Evolutionary conservation across 176 grass and related monocot species (phyloP).

Genomic region (Carex parvula): DNA sequence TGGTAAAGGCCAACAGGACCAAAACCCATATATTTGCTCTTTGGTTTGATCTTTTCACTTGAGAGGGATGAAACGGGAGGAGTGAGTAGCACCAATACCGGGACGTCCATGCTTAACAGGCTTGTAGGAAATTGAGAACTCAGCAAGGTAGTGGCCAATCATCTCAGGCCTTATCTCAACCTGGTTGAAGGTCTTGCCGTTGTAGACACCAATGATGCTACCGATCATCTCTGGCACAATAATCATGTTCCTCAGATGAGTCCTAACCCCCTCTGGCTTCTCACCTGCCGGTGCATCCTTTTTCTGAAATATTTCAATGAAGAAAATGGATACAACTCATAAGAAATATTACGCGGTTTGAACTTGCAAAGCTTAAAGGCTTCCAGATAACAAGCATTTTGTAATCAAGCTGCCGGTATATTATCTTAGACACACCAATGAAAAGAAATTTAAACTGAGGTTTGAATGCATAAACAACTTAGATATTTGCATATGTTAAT

Average conservation of each 20-base stretch:
- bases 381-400: neutral
- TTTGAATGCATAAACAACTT: neutral
- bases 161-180: conserved; percentile 70
- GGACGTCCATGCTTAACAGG: conserved; percentile 66
- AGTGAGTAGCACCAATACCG: conserved; percentile 63
- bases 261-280: conserved; percentile 57
- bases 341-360: neutral
- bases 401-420: neutral
- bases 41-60: conserved; percentile 36
- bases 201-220: conserved; percentile 53
- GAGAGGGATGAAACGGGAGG: conserved; percentile 67
- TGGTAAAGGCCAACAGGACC: neutral
- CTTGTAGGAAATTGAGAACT: conserved; percentile 63
- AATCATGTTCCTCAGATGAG: conserved; percentile 68
- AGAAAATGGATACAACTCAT: neutral
- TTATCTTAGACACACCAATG: neutral
- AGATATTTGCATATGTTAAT: too few species aligned
- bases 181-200: conserved; percentile 63
- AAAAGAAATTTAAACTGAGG: neutral
- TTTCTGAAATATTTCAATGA: conserved; percentile 36
- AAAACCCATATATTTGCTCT: neutral
- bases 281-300: conserved; percentile 55
- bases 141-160: conserved; percentile 60
- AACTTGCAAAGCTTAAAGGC: neutral
- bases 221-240: conserved; percentile 73